Percentiles rank a stretch among this genome's conserved stretches.
Evolutionary conservation across 2,329 filamentous ascomycete genomes (phyloP).

Genomic region (Fusarium duplospermum): DNA sequence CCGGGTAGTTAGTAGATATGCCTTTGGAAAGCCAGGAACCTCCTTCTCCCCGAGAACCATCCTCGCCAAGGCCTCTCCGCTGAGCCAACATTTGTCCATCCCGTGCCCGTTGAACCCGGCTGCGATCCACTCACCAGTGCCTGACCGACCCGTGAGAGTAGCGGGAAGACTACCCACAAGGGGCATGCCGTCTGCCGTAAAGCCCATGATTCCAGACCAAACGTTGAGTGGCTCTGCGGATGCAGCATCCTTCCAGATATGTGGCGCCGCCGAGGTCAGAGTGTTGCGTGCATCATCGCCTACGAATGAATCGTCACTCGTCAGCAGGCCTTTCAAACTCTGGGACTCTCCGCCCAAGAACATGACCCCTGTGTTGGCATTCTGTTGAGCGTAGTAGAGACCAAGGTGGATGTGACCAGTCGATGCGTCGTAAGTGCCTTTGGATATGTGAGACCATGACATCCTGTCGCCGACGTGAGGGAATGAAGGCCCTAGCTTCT

Average conservation of each 20-base stretch:
- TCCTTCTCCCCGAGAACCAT: conserved; percentile 41
- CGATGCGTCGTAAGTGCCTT: conserved; percentile 58
- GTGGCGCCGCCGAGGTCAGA: conserved; percentile 52
- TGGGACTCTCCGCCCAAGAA: conserved; percentile 65
- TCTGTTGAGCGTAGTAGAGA: conserved; percentile 44
- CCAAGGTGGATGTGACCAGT: conserved; percentile 53
- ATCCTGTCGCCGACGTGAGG: conserved; percentile 42
- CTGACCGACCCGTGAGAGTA: conserved; percentile 27
- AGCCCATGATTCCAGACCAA: conserved; percentile 62
- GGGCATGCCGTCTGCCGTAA: conserved; percentile 59
- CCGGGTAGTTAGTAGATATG: conserved; percentile 16
- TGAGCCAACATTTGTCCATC: conserved; percentile 64
- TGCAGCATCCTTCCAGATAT: conserved; percentile 43
- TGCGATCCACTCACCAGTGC: conserved; percentile 57
- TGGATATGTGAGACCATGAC: conserved; percentile 61
- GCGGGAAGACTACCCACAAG: conserved; percentile 59
- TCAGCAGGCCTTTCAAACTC: conserved; percentile 52
- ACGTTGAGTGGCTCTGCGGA: conserved; percentile 43
- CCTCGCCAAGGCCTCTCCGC: conserved; percentile 53
- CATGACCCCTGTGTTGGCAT: conserved; percentile 53
- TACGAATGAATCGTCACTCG: conserved; percentile 56
- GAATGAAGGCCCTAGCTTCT: conserved; percentile 52
- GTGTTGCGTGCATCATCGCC: conserved; percentile 49
- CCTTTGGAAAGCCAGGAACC: conserved; percentile 27
- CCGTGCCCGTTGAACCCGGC: conserved; percentile 63